Evolutionary conservation across 2,329 filamentous ascomycete genomes (phyloP), one percentile per base, ranked within the genome.

Genomic region (Stemphylium lycopersici): DNA sequence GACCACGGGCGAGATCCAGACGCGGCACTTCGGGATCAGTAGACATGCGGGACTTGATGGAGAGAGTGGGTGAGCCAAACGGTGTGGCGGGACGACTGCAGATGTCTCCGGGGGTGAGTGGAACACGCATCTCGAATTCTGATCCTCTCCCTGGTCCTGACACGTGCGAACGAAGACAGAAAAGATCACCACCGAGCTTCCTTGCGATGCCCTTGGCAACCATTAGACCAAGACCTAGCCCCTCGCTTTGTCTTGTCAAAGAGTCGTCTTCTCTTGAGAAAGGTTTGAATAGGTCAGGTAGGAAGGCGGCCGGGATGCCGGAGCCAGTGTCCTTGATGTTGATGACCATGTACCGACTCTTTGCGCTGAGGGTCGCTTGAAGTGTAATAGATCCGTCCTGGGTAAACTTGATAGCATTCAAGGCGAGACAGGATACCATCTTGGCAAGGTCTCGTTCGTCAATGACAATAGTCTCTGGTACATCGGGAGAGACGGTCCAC

Each of bases 341-440:
- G 66, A 90, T 84, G 39, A 86, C 77, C 37, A 89, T 78, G 65
- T 84, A 83, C 31, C 81, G 80, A 4, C 73, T 68, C 48, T 78
- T 81, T 31, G 74, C 71, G 48, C 81, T 83, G 37, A 87, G 76
- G 5, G 78, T 80, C 3, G 82, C 84, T 41, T 73, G 73, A 11
- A 90, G 75, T 2, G 75, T 81, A 50, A 90, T 87, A 11, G 75
- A 78, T 6, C 88, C 87, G 49, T 80, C 79, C 52, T 88, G 85
- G 0, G 87, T 90, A 65, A 90, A 90, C 68, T 90, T 90, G 64
- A 89, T 80, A 3, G 87, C 87, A 67, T 90, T 90, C 26, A 87
- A 66, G 37, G 86, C 82, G 2, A 88, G 81, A 58, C 84, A 87
- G 3, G 84, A 87, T 2, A 88, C 81, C 63, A 87, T 75, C 65